phyloP scores from a whole-genome alignment of 495 filamentous ascomycete species.

The Neurospora discreta region DNA sequence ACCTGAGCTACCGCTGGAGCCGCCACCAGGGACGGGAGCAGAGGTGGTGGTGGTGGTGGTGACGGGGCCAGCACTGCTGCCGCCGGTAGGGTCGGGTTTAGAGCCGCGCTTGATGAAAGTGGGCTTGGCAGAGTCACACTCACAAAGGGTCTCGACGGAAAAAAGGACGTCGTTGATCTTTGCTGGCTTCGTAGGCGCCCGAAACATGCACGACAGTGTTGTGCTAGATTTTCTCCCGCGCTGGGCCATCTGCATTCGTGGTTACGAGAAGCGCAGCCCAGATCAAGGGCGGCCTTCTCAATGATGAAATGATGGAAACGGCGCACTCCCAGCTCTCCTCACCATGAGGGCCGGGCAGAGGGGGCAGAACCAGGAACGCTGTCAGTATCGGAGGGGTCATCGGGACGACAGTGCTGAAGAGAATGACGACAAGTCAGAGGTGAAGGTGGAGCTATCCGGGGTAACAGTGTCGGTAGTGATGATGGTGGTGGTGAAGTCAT shows the following conservation, averaged over 20 bases:
- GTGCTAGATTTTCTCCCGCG: neutral
- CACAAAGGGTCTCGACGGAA: neutral
- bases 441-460: neutral
- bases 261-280: neutral
- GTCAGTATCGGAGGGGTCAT: neutral
- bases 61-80: neutral
- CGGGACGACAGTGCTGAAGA: neutral
- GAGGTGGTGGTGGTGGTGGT: neutral
- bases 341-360: neutral
- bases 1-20: neutral
- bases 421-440: neutral
- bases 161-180: neutral
- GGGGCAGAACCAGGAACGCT: neutral
- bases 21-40: neutral
- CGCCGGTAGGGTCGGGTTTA: neutral
- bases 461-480: neutral
- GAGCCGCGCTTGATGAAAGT: neutral
- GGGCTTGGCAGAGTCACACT: neutral
- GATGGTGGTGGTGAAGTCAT: neutral
- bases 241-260: neutral
- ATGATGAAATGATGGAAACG: constrained; percentile 1
- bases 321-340: neutral
- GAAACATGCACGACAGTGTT: neutral
- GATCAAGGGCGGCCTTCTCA: neutral
- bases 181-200: neutral